phyloP scores from a whole-genome alignment of 768 basidiomycete genomes.

The Leccinum imitatum region DNA sequence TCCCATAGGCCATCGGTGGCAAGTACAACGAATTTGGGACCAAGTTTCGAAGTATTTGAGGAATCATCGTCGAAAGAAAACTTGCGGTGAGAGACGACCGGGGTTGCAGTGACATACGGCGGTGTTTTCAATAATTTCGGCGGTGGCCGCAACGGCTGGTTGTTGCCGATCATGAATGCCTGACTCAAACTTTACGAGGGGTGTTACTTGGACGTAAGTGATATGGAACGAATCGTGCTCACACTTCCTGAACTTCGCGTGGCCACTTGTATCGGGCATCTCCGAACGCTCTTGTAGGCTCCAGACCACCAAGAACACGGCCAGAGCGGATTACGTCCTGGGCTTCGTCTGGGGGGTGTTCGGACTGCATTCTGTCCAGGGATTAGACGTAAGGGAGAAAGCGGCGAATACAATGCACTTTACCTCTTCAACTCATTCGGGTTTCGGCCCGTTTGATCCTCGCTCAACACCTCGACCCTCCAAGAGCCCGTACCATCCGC shows the following conservation, averaged over 20 bases:
- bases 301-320: constrained; percentile 83
- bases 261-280: constrained; percentile 92
- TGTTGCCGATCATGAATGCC: constrained; percentile 66
- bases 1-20: constrained; percentile 89
- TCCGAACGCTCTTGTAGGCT: constrained; percentile 85
- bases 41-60: constrained; percentile 22
- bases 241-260: constrained; percentile 69
- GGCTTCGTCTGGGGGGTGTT: constrained; percentile 79
- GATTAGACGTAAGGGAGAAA: constrained; percentile 3
- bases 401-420: constrained; percentile 10
- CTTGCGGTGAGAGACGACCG: constrained; percentile 78
- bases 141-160: constrained; percentile 54
- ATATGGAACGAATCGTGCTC: constrained; percentile 25
- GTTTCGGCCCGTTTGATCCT: constrained; percentile 96
- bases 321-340: constrained; percentile 73
- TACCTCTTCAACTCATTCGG: constrained; percentile 82
- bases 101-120: constrained; percentile 86
- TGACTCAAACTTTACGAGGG: constrained; percentile 48
- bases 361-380: constrained; percentile 62
- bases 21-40: constrained; percentile 74
- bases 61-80: constrained; percentile 47
- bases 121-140: constrained; percentile 76
- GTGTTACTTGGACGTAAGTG: neutral
- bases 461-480: constrained; percentile 91
- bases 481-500: constrained; percentile 69